These are phyloP conservation scores for Colletotrichum sp. DNA, from an alignment of 2,329 filamentous ascomycete genomes.

Conservation along the genomic window DNA sequence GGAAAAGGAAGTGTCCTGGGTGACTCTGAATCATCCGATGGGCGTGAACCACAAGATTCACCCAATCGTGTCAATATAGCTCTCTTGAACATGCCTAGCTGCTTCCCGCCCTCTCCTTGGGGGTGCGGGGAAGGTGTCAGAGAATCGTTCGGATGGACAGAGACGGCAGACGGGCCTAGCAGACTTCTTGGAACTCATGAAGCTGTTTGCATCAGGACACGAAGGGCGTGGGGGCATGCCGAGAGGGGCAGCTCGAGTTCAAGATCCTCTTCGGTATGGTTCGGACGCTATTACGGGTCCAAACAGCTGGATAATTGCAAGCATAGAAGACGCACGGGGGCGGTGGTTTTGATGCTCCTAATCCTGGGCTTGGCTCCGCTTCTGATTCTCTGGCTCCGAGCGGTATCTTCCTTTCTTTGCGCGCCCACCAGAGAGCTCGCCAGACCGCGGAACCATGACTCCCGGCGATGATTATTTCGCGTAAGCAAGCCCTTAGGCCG, in stretches of 20 bases:
- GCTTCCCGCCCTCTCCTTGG: no score
- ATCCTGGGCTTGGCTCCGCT: background rate
- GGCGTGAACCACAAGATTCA: no score
- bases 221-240: background rate
- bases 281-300: background rate
- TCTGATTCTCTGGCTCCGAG: background rate
- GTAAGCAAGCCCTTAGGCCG: constrained; percentile 84
- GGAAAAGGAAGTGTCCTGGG: no score
- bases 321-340: background rate
- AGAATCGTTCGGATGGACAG: no score
- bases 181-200: background rate
- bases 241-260: background rate
- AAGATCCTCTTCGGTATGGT: background rate
- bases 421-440: background rate
- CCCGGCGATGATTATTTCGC: background rate
- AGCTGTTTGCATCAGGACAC: background rate
- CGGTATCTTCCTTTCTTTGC: background rate
- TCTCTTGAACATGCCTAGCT: no score
- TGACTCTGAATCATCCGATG: no score
- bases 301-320: background rate
- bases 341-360: background rate
- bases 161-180: no score
- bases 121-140: no score
- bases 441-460: background rate
- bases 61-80: no score